Percentiles rank a stretch among this genome's conserved stretches.
These are phyloP conservation scores for Dryas octopetala DNA, from an alignment of 306 rosid species.

Conservation along the genomic window DNA sequence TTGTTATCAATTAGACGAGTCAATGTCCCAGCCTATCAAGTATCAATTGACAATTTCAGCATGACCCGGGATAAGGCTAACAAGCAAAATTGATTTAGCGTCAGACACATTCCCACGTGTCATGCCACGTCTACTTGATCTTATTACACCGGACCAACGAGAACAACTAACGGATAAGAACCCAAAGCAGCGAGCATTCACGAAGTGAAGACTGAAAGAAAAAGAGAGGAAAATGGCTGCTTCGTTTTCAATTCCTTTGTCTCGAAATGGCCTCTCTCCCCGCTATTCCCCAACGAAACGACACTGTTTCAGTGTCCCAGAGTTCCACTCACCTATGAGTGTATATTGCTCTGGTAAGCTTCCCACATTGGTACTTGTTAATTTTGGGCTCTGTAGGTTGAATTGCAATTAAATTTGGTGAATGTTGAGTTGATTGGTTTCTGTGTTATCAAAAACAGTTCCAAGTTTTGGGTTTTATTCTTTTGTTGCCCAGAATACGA, in stretches of 20 bases:
- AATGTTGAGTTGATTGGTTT: not conserved
- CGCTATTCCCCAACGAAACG: conserved; percentile 41
- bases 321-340: conserved; percentile 21
- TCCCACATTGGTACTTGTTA: not conserved
- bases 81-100: not conserved
- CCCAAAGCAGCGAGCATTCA: not conserved
- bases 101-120: conserved; percentile 43
- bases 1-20: too few species aligned
- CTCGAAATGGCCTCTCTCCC: conserved; percentile 39
- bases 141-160: not conserved
- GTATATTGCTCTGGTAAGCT: conserved; percentile 55
- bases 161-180: conserved; percentile 8
- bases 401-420: not conserved
- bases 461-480: not conserved
- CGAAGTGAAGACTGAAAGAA: not conserved
- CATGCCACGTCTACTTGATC: conserved; percentile 44
- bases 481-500: not conserved
- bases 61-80: not conserved
- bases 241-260: conserved; percentile 48
- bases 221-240: conserved; percentile 53
- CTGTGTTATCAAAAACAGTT: not conserved
- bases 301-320: conserved; percentile 19
- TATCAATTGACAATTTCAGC: not conserved
- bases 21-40: not conserved
- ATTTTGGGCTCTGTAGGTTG: not conserved